Base-by-base conservation (phyloP, 345 rosid genomes). In the Crucihimalaya himalaica region DNA sequence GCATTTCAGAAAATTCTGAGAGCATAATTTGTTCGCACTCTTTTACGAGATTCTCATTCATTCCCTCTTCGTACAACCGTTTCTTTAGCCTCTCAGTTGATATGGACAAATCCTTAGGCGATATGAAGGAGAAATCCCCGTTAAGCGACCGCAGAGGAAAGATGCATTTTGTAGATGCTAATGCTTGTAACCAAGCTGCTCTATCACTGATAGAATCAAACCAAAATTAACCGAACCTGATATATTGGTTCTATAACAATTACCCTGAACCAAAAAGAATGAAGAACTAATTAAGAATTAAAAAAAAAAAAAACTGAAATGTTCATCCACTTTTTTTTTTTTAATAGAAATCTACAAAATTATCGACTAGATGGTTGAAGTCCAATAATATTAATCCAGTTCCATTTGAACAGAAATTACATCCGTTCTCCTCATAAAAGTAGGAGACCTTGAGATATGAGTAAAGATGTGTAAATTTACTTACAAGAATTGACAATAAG, bases 21-120 rank as follows among this genome's bases (percentile, higher is more conserved):
- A 86, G 86, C 94, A 95, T 81, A 63, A 95, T 92, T 84, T 84
- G 86, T 73, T 92, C 98, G 19, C 99, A 95, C 54, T 92, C 98
- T 83, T 75, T 89, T 27, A 95, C 97, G 11, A 87, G 84, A 59
- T 82, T 79, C 71, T 92, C 97, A 42, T 47, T 63, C 71, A 87
- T 72, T 53, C 98, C 94, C 60, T 79, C 94, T 64, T 89, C 89
- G 29, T 80, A 69, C 61, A 95, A 82, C 48, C 90, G 86, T 54
- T 79, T 86, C 71, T 78, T 89, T 14, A 95, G 97, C 77, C 82
- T 83, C 39, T 87, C 86, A n/a, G 98, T 87, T 52, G 99, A 92
- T 71, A 89, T 69, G 7, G 92, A 79, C 71, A 89, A 74, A 78
- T 92, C 86, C 48, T 67, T 82, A 37, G 94, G 91, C 28, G 80